Base-by-base conservation (phyloP, 2,329 filamentous ascomycete genomes). In the Ambrosiella xylebori region DNA sequence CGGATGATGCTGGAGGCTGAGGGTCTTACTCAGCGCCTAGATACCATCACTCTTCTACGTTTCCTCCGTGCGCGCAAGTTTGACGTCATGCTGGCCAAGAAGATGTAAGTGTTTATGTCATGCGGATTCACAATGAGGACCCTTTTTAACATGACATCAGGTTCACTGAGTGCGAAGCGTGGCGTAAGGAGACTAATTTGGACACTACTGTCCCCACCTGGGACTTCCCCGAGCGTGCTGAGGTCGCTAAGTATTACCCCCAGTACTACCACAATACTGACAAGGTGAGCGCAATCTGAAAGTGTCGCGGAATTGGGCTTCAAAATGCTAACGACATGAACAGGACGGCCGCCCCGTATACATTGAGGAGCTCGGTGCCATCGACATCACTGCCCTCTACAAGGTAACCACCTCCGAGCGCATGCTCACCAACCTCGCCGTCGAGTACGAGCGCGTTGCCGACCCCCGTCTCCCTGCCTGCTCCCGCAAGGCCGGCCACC, bases 221-320 rank as follows among this genome's bases (percentile, higher is more conserved):
- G 76, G 82, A 93, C 61, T 96, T 95, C 75, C 77, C 78, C 63
- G 90, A 96, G 78, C 93, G 91, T 72, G 66, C 79, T 58, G 70
- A 91, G 68, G 80, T 98, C 60, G 87, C 87, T 71, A 76, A 91
- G 72, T 95, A 86, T 77, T 98, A 98, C 74, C 88, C 88, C 53
- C 93, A 98, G 74, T 98, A 93, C 77, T 98, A 98, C 76, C 93
- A 98, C 80, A 96, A 96, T 76, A 91, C 83, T 11, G 88, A 93
- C 73, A 89, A 88, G 74, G 82, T 84, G 70, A 58, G 66, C 57
- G 41, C n/a, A 53, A 36, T 35, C 19, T 41, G 13, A 17, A 41
- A 11, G 11, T 47, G 13, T 17, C 11, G 8, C n/a, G 19, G n/a
- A 17, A 47, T 15, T 15, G 8, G 11, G 19, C n/a, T 47, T n/a